Percentiles rank a stretch among this genome's conserved stretches.
These are phyloP conservation scores for Trichosporon faecale DNA, from an alignment of 1,284 basidiomycete genomes.

Conservation along the genomic window DNA sequence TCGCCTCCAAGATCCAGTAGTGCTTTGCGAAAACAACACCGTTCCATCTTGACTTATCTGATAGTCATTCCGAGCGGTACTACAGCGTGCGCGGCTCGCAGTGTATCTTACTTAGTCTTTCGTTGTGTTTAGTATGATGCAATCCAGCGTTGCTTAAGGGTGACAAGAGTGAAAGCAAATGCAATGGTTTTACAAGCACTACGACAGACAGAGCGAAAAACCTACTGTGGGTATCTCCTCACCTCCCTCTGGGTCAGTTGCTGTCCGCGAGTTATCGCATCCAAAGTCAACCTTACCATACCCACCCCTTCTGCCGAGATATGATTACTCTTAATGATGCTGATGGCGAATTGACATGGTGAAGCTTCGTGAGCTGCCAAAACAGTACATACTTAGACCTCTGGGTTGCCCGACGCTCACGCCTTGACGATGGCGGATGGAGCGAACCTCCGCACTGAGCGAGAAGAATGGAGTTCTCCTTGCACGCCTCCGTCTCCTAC, in stretches of 20 bases:
- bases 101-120: not conserved
- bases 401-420: not conserved
- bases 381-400: not conserved
- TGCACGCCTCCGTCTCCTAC: not conserved
- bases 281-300: constrained; percentile 8
- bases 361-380: not conserved
- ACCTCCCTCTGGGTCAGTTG: constrained; percentile 3
- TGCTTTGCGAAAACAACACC: no score
- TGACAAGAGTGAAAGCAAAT: not conserved
- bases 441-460: not conserved
- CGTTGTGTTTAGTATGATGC: not conserved
- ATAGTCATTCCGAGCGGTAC: no score
- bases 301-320: not conserved
- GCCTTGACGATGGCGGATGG: not conserved
- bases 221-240: constrained; percentile 7
- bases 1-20: constrained; percentile 31
- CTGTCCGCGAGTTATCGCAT: constrained; percentile 10
- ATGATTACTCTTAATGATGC: not conserved
- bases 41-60: no score
- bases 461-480: not conserved
- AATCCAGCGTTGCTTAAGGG: not conserved
- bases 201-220: not conserved
- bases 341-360: not conserved
- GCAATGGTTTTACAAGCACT: not conserved
- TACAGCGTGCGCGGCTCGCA: no score